phyloP scores from a whole-genome alignment of 352 stramenopile species.

The Globisporangium camurandrum region DNA sequence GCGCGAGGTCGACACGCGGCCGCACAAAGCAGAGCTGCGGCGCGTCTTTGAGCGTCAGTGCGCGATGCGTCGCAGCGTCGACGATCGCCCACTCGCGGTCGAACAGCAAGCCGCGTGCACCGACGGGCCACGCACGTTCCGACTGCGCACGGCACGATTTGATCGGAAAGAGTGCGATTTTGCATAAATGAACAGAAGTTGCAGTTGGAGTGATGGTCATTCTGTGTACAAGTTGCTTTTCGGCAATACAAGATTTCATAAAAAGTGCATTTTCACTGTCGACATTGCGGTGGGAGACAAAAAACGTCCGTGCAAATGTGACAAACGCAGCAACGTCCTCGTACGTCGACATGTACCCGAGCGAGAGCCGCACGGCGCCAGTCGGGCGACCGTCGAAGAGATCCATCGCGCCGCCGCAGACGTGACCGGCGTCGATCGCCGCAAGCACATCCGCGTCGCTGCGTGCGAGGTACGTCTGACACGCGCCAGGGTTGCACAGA shows the following conservation, averaged over 20 bases:
- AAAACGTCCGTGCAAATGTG: slow-evolving; percentile 50
- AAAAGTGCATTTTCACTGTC: too few relatives aligned
- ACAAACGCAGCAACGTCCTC: slow-evolving; percentile 52
- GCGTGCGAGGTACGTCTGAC: slow-evolving; percentile 52
- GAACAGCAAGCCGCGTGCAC: slow-evolving; percentile 48
- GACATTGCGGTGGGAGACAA: slow-evolving; percentile 23
- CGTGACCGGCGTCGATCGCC: slow-evolving; percentile 48
- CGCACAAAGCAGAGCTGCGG: slow-evolving; percentile 55
- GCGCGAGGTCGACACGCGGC: slow-evolving; percentile 48
- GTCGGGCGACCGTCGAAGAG: slow-evolving; percentile 53
- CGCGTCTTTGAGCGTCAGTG: slow-evolving; percentile 49
- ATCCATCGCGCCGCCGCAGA: slow-evolving; percentile 68
- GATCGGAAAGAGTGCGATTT: slow-evolving; percentile 65
- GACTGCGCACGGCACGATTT: slow-evolving; percentile 66
- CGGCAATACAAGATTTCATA: too few relatives aligned
- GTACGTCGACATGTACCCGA: slow-evolving; percentile 75
- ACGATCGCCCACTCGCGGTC: slow-evolving; percentile 75
- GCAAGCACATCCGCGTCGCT: slow-evolving; percentile 42
- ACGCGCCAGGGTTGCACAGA: slow-evolving; percentile 78
- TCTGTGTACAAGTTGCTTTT: too few relatives aligned
- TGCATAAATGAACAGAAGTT: slow-evolving; percentile 22
- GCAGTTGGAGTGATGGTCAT: too few relatives aligned
- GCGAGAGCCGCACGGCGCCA: slow-evolving; percentile 58
- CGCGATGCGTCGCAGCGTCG: slow-evolving; percentile 34
- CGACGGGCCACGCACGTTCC: slow-evolving; percentile 51